A percentile compares a stretch with the other conserved stretches of the same genome.
These are phyloP conservation scores for Rosa multiflora DNA, from an alignment of 306 rosid genomes.

Conservation along the genomic window DNA sequence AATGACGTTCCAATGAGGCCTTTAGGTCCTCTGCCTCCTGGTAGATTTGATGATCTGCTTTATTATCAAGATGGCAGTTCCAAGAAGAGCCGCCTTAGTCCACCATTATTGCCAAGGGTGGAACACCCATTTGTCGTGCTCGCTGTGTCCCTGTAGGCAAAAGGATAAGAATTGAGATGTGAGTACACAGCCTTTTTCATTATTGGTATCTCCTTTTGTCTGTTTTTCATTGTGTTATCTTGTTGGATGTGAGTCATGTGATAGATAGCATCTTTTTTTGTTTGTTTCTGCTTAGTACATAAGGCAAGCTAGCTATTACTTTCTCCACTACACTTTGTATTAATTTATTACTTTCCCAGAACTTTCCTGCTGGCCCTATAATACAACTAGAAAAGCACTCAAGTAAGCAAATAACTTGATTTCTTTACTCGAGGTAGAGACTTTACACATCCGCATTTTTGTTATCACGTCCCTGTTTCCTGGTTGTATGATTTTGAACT, in stretches of 20 bases:
- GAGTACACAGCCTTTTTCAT: slow-evolving; percentile 42
- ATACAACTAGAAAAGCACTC: neutral
- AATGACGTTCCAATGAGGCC: too few relatives aligned
- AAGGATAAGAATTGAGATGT: slow-evolving; percentile 86
- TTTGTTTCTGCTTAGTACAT: neutral
- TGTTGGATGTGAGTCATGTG: neutral
- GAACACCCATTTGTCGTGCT: too few relatives aligned
- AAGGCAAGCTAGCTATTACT: neutral
- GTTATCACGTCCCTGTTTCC: neutral
- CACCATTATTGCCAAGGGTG: too few relatives aligned
- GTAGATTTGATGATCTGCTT: too few relatives aligned
- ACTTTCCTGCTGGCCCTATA: neutral
- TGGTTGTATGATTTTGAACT: neutral
- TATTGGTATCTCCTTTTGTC: neutral
- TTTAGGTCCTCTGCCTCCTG: too few relatives aligned
- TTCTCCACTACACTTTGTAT: neutral
- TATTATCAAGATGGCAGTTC: too few relatives aligned
- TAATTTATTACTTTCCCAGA: neutral
- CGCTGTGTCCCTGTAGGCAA: slow-evolving; percentile 83
- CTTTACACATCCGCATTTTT: neutral
- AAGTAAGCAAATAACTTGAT: neutral
- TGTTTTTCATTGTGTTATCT: slow-evolving; percentile 9
- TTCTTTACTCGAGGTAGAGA: neutral
- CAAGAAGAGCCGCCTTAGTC: too few relatives aligned
- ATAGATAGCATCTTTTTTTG: neutral